Percentiles rank a stretch among this genome's conserved stretches.
These are phyloP conservation scores for Yamadazyma siamensis DNA, from an alignment of 1,139 yeast species.

Conservation along the genomic window DNA sequence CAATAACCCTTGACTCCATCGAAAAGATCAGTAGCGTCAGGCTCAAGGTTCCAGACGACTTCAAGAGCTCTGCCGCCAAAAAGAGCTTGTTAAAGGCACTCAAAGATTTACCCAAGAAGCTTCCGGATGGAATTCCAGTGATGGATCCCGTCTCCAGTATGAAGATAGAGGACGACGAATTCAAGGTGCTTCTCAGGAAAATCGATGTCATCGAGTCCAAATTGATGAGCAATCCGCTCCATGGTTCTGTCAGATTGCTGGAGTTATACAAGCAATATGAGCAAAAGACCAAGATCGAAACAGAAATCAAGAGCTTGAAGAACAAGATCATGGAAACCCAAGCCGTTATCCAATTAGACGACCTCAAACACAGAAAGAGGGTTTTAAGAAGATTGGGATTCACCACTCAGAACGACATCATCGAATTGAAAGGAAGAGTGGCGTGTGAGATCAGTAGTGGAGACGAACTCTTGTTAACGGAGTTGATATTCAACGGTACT, in stretches of 20 bases:
- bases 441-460: constrained; percentile 98
- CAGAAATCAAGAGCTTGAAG: constrained; percentile 58
- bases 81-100: constrained; percentile 74
- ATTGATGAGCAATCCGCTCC: constrained; percentile 65
- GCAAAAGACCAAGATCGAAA: constrained; percentile 58
- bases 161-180: constrained; percentile 84
- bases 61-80: constrained; percentile 67
- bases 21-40: constrained; percentile 75
- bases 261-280: constrained; percentile 64
- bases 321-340: constrained; percentile 77
- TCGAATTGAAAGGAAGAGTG: constrained; percentile 89
- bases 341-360: constrained; percentile 91
- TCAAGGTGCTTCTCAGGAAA: constrained; percentile 66
- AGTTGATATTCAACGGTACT: constrained; percentile 90
- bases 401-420: constrained; percentile 78
- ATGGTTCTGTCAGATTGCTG: constrained; percentile 58
- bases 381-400: constrained; percentile 82
- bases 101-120: constrained; percentile 73
- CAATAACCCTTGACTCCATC: constrained; percentile 78
- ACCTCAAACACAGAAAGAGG: constrained; percentile 85
- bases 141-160: constrained; percentile 89
- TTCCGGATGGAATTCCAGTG: constrained; percentile 85
- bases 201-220: constrained; percentile 79
- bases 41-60: constrained; percentile 76
- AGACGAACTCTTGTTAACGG: constrained; percentile 85